phyloP scores from a whole-genome alignment of 2,329 filamentous ascomycete genomes.

The Aspergillus phoenicis region DNA sequence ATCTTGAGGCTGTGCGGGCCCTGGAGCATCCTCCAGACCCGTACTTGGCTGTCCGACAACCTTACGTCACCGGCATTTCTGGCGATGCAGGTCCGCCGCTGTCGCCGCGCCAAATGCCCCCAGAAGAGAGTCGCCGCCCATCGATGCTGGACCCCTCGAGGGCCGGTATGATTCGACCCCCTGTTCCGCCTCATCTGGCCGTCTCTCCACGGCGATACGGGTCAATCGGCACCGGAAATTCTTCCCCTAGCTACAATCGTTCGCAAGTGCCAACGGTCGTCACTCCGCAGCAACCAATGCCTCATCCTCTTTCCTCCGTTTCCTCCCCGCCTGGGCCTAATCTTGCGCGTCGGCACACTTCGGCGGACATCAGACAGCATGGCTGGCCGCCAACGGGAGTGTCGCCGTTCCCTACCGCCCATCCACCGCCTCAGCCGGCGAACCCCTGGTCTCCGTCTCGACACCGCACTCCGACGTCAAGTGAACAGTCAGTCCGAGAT shows the following conservation, averaged over 20 bases:
- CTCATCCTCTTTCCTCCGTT: constrained; percentile 61
- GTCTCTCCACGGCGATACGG: constrained; percentile 80
- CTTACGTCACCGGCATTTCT: constrained; percentile 63
- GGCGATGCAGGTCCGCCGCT: constrained; percentile 73
- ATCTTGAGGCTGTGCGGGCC: constrained; percentile 60
- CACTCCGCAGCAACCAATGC: constrained; percentile 69
- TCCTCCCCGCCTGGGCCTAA: constrained; percentile 63
- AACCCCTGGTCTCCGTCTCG: constrained; percentile 70
- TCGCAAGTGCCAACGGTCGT: constrained; percentile 67
- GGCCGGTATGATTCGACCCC: constrained; percentile 71
- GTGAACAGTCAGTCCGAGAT: constrained; percentile 65
- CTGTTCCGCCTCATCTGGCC: constrained; percentile 79
- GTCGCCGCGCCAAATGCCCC: constrained; percentile 82
- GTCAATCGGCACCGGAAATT: constrained; percentile 72
- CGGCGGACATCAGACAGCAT: constrained; percentile 89
- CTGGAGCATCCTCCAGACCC: constrained; percentile 67
- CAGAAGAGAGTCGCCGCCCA: constrained; percentile 76
- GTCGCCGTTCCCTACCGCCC: constrained; percentile 68
- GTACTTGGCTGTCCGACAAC: constrained; percentile 64
- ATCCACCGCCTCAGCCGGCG: constrained; percentile 63
- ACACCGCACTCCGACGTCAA: constrained; percentile 52
- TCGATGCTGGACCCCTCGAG: constrained; percentile 66
- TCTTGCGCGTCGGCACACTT: constrained; percentile 83
- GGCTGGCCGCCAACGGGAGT: constrained; percentile 66
- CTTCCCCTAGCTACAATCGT: constrained; percentile 73